Base-by-base conservation (phyloP, 225 moss, liverwort and hornwort species). In the Antitrichia curtipendula region DNA sequence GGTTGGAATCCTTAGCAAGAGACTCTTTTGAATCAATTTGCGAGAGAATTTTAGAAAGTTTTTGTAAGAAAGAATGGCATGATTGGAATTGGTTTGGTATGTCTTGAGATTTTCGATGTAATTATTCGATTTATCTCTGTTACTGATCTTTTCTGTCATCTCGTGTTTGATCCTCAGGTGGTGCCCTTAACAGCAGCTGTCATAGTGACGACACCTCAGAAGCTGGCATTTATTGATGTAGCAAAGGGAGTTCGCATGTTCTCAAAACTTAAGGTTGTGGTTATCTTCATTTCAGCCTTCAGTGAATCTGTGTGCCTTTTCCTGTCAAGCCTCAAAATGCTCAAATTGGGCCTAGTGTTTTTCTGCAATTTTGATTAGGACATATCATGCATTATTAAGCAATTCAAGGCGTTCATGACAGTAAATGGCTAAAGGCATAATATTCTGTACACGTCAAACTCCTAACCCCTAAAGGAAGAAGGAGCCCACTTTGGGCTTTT, bases 191-290 rank as follows among this genome's bases (percentile, higher is more conserved):
- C 99, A 73, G 99, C 99, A 87, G 97, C 99, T 62, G 99, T 99
- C 43, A 99, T 99, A 78, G 99, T 99, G 61, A 99, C 99, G 43
- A 99, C 99, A 80, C 99, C 99, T 83, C 99, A 99, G 85, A 99
- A 99, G 84, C 88, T 99, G 89, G 97, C 99, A 32, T 99, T 99
- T 82, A 99, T 99, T 81, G 99, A 99, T 91, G 99, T 99, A 56
- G 99, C 99, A 31, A 99, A 99, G 90, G 99, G 99, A 86, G 95
- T 99, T 62, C 94, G 96, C 50, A 99, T 99, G 99, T 99, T 99
- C 86, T 96, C 99, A 57, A 99, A 96, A 86, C 92, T 99, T 7
- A 96, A 96, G 93, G 98, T 97, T 82, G 82, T 84, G 56, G 66
- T 72, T 78, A 79, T 56, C 78, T 69, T 87, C 50, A 72, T 59